A percentile compares a stretch with the other conserved stretches of the same genome.
phyloP scores from a whole-genome alignment of 192 early-diverging fungal species.

The Backusella macrospora region DNA sequence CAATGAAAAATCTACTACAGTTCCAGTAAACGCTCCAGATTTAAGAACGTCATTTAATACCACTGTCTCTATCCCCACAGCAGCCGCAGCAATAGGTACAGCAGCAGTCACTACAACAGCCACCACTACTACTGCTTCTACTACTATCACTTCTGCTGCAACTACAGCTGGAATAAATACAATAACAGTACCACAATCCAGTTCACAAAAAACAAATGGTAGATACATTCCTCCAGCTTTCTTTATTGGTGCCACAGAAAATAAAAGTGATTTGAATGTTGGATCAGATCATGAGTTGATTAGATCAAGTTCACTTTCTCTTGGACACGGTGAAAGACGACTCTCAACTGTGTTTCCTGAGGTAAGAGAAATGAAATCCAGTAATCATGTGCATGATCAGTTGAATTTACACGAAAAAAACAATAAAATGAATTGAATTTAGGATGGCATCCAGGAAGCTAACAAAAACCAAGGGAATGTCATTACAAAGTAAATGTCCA shows the following conservation, averaged over 20 bases:
- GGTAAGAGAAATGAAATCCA: neutral
- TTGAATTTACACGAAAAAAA: neutral
- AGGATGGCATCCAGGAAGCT: neutral
- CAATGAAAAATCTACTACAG: neutral
- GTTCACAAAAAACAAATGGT: neutral
- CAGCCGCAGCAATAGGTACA: neutral
- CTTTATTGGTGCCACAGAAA: conserved; percentile 5
- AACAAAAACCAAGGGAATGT: neutral
- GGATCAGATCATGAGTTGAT: neutral
- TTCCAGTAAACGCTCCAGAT: neutral
- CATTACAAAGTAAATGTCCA: neutral
- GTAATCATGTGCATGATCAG: neutral
- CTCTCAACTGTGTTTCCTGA: conserved; percentile 1
- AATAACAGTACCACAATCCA: neutral
- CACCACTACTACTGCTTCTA: neutral
- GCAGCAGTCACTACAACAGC: neutral
- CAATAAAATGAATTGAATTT: no score
- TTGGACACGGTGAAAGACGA: conserved; percentile 4
- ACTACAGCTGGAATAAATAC: neutral
- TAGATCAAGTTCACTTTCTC: neutral
- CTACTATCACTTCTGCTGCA: neutral
- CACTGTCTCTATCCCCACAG: neutral
- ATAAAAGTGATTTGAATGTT: neutral
- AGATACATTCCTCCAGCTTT: neutral
- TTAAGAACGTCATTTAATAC: neutral